Conservation (phyloP, 78 protist species). For the Monocercomonoides exilis region DNA sequence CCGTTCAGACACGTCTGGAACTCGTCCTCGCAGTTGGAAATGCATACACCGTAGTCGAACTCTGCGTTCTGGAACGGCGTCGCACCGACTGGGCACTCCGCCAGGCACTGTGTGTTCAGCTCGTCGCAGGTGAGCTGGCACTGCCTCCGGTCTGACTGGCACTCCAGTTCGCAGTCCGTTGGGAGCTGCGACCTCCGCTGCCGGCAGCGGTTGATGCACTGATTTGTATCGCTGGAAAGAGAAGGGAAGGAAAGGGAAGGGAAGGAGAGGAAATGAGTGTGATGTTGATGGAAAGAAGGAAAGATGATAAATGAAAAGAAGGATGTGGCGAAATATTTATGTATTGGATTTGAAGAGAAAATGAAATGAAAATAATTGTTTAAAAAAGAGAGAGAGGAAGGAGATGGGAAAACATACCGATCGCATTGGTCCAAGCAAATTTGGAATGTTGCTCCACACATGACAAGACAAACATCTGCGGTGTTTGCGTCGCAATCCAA, state of each 20-base stretch:
- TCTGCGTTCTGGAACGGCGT: background rate
- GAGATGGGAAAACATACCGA: background rate
- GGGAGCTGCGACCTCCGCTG: background rate
- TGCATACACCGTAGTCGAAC: background rate
- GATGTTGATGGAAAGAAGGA: too few species aligned
- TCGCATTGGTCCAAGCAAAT: background rate
- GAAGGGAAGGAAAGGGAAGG: too few species aligned
- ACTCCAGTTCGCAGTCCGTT: background rate
- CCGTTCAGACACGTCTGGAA: background rate
- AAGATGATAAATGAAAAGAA: too few species aligned
- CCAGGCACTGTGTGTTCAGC: background rate
- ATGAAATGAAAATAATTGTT: too few species aligned
- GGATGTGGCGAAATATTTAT: too few species aligned
- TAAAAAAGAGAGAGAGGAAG: background rate
- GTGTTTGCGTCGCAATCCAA: background rate
- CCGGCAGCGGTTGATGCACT: background rate
- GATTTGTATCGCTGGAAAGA: background rate
- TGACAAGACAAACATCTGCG: background rate
- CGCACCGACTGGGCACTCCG: background rate
- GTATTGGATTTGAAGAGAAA: too few species aligned
- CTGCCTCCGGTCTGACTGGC: background rate
- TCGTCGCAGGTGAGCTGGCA: conserved; percentile 1
- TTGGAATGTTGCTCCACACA: background rate
- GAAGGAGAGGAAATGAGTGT: background rate
- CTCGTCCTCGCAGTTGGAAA: background rate